Evolutionary conservation across 2,329 filamentous ascomycete species (phyloP), one percentile per base, ranked within the genome.

Genomic region (Elsinoe ampelina): DNA sequence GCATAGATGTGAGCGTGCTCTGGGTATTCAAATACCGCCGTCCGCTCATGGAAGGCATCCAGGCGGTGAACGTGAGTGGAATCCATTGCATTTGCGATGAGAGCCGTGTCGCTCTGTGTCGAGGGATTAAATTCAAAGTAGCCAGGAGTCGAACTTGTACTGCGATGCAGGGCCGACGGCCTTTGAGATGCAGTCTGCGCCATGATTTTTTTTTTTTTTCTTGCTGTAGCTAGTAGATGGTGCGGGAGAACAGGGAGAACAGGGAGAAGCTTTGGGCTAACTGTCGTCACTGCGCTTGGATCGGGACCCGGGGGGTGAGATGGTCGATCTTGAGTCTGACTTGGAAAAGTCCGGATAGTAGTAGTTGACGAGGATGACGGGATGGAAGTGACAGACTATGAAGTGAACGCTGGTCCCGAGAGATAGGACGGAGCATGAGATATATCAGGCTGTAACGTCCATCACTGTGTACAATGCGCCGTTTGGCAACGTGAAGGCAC

Each of bases 1-100:
- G 52, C 60, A 32, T 61, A 61, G 26, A 61, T 56, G 56, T 43
- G 57, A 51, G 60, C 60, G 39, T 61, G 54, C 32, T 47, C 42
- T 45, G 60, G 60, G n/a, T 34, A 51, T 35, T 61, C 58, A 54
- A 59, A 61, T 20, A 57, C 51, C 15, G 57, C 57, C 13, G 52
- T 17, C 7, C 58, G 48, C 20, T 54, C 32, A 26, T 61, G 60
- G 58, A 61, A 61, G 11, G 60, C 60, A 20, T 61, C 58, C 20
- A 61, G 54, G 54, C 56, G 55, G 50, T 58, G 58, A 12, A 59
- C 52, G 34, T 59, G 57, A 30, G 45, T 30, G 13, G 34, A 43
- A 19, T 52, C 56, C 56, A 58, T 58, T 50, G 48, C 56, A 30
- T 45, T 26, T 36, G 54, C 20, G 36, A 58, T 52, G 38, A 58